These are phyloP conservation scores for Delphinella strobiligena DNA, from an alignment of 2,329 filamentous ascomycete genomes.

Conservation along the genomic window DNA sequence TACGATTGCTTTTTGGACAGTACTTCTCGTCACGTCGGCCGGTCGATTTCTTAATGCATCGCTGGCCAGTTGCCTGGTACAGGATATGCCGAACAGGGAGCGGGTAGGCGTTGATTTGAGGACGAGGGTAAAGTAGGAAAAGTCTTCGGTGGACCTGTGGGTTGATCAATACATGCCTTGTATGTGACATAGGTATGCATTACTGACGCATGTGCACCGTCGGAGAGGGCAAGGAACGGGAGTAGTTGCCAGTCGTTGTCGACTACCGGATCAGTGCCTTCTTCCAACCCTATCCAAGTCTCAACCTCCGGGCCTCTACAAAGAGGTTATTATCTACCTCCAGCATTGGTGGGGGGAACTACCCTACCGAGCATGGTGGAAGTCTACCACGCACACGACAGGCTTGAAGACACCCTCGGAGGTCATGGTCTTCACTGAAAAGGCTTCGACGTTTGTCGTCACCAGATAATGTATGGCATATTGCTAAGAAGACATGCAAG, in stretches of 20 bases:
- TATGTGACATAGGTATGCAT: background rate
- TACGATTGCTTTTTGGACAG: conserved; percentile 95
- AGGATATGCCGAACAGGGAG: conserved; percentile 91
- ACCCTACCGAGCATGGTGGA: conserved; percentile 38
- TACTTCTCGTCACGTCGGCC: conserved; percentile 86
- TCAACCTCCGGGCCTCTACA: conserved; percentile 80
- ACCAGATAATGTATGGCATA: no score
- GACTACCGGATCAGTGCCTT: conserved; percentile 63
- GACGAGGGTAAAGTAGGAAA: conserved; percentile 88
- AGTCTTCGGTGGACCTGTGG: conserved; percentile 74
- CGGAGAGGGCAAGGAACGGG: conserved; percentile 92
- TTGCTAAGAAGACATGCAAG: no score
- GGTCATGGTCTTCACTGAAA: conserved; percentile 6
- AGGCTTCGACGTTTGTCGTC: background rate
- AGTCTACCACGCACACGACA: conserved; percentile 40
- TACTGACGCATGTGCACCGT: conserved; percentile 83
- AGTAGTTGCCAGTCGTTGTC: conserved; percentile 86
- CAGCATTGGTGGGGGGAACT: background rate
- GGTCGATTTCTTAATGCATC: conserved; percentile 65
- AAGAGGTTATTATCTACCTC: conserved; percentile 7
- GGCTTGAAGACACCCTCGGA: conserved; percentile 25
- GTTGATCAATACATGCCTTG: background rate
- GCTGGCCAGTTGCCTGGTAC: conserved; percentile 81
- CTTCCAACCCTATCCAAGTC: conserved; percentile 69
- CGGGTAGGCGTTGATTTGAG: conserved; percentile 48